These are phyloP conservation scores for Corylus heterophylla DNA, from an alignment of 306 rosid species.

Conservation along the genomic window DNA sequence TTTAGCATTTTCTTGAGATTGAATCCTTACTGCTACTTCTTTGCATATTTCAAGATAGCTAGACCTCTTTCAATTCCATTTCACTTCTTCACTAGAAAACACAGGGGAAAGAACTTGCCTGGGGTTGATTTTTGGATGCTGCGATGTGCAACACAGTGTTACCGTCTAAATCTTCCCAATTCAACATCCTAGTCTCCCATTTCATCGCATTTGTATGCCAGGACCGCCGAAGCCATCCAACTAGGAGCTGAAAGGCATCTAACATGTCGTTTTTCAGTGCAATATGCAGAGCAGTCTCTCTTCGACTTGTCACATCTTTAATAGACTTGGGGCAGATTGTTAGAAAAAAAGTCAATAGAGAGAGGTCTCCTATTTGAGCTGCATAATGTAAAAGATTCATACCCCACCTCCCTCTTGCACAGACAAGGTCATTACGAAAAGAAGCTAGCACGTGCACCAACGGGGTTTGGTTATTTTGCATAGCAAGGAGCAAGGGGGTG, in stretches of 20 bases:
- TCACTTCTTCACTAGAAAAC: not conserved
- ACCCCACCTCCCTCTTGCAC: not conserved
- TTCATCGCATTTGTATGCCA: not conserved
- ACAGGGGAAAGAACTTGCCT: slow-evolving; percentile 11
- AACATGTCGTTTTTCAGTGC: not conserved
- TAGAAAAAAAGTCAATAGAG: not conserved
- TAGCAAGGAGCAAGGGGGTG: too few relatives aligned
- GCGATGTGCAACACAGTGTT: slow-evolving; percentile 40
- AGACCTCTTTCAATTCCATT: too few relatives aligned
- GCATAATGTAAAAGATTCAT: not conserved
- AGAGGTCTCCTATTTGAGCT: not conserved
- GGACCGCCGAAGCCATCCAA: not conserved
- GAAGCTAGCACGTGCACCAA: too few relatives aligned
- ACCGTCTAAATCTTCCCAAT: slow-evolving; percentile 20
- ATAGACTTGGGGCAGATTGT: not conserved
- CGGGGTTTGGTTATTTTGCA: too few relatives aligned
- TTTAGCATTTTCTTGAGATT: too few relatives aligned
- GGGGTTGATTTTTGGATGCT: not conserved
- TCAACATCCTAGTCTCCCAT: not conserved
- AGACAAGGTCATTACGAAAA: not conserved
- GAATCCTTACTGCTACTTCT: too few relatives aligned
- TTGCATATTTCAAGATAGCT: too few relatives aligned
- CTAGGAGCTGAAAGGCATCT: not conserved
- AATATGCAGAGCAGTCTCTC: not conserved
- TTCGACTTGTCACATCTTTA: not conserved